Evolutionary conservation across 441 rosid genomes (phyloP).

Genomic region (Manihot esculenta): DNA sequence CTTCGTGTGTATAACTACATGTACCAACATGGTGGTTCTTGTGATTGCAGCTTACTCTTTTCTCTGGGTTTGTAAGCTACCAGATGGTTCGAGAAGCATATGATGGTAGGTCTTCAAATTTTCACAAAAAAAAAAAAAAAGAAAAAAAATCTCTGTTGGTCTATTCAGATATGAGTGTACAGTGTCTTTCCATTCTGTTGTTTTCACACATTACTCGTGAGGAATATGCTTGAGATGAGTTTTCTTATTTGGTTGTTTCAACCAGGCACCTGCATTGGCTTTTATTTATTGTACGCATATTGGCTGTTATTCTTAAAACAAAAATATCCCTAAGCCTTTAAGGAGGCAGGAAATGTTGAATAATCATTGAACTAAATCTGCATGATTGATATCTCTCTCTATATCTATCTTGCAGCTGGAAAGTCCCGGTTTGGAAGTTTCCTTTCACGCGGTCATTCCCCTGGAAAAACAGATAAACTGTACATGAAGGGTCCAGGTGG

Average conservation of each 20-base stretch:
- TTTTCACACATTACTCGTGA: neutral
- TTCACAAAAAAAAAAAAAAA: no score
- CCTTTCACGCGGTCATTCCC: constrained; percentile 65
- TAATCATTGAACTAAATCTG: neutral
- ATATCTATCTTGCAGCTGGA: constrained; percentile 50
- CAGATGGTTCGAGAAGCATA: constrained; percentile 99
- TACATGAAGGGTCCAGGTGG: constrained; percentile 99
- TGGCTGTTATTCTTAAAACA: neutral
- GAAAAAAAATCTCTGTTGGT: neutral
- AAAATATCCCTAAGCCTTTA: neutral
- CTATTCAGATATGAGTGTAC: neutral
- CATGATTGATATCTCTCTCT: constrained; percentile 4
- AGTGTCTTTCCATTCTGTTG: neutral
- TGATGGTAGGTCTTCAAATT: constrained; percentile 49
- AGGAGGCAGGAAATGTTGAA: neutral
- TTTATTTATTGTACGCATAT: neutral
- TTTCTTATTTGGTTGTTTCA: neutral
- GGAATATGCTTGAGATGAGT: constrained; percentile 3
- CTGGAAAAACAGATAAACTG: constrained; percentile 80
- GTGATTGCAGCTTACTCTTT: constrained; percentile 85
- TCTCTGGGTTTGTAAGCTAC: constrained; percentile 98
- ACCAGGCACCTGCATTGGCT: neutral
- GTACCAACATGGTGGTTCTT: constrained; percentile 33
- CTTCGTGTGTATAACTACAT: constrained; percentile 16
- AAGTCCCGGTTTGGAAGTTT: constrained; percentile 81